Percentiles rank a stretch among this genome's conserved stretches.
Conservation (phyloP, 257 asterid genomes). For the Solanum verrucosum region DNA sequence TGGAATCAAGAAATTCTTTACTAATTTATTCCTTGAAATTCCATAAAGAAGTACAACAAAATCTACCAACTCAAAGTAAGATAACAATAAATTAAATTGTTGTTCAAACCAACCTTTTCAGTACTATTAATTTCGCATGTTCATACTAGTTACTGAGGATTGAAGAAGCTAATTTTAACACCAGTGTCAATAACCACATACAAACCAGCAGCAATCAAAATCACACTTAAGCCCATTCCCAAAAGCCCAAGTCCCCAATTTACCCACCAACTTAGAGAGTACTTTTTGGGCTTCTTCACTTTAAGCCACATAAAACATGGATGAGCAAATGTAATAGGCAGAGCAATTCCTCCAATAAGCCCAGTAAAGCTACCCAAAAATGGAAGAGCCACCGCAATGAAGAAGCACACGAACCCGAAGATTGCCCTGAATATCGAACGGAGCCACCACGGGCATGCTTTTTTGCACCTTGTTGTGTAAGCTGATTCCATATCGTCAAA, state of each 20-base stretch:
- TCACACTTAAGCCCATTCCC: conserved; percentile 50
- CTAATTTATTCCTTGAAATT: background rate
- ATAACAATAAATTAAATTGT: background rate
- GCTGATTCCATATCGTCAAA: conserved; percentile 67
- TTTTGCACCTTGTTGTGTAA: conserved; percentile 45
- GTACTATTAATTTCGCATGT: background rate
- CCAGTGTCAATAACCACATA: conserved; percentile 69
- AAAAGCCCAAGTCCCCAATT: conserved; percentile 61
- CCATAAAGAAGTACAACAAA: background rate
- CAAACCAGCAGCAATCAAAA: conserved; percentile 49
- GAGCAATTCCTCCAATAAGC: conserved; percentile 57
- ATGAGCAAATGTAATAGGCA: conserved; percentile 67
- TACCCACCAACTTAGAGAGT: conserved; percentile 46
- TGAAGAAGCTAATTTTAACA: conserved; percentile 52
- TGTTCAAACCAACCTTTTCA: background rate
- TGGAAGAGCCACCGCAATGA: conserved; percentile 75
- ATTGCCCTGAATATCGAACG: conserved; percentile 38
- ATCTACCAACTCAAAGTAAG: background rate
- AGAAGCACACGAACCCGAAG: conserved; percentile 53
- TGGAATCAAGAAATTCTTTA: background rate
- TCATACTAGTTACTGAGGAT: background rate
- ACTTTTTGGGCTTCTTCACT: conserved; percentile 56
- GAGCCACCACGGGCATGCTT: conserved; percentile 85
- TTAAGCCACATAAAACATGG: conserved; percentile 95
- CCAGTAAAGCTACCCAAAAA: conserved; percentile 77